Conservation (phyloP, 2,329 filamentous ascomycete genomes). For the Xylariaceae sp. region DNA sequence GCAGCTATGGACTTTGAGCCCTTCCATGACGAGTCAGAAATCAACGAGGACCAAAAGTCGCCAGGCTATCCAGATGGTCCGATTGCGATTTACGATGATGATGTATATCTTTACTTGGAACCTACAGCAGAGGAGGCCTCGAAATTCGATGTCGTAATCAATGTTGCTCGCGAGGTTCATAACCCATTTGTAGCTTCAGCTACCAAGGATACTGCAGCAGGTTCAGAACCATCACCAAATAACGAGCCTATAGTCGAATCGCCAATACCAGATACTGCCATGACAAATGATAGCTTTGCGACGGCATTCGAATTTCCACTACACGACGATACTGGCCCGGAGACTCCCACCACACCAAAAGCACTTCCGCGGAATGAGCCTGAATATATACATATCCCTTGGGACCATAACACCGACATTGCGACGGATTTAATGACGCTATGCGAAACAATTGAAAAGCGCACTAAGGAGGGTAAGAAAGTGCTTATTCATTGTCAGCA, state of each 20-base stretch:
- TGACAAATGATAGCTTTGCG: slow-evolving; percentile 63
- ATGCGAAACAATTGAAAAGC: slow-evolving; percentile 77
- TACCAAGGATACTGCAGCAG: slow-evolving; percentile 35
- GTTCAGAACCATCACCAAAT: slow-evolving; percentile 37
- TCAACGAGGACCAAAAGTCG: slow-evolving; percentile 80
- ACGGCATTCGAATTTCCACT: slow-evolving; percentile 67
- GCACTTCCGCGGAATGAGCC: slow-evolving; percentile 60
- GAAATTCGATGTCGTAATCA: slow-evolving; percentile 82
- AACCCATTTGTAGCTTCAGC: slow-evolving; percentile 67
- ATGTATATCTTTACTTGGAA: slow-evolving; percentile 80
- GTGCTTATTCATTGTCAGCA: slow-evolving; percentile 87
- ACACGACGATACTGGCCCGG: slow-evolving; percentile 46
- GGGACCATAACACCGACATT: slow-evolving; percentile 90
- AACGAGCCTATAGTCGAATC: slow-evolving; percentile 49
- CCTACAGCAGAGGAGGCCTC: slow-evolving; percentile 79
- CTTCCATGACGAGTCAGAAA: slow-evolving; percentile 69
- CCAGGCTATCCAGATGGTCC: slow-evolving; percentile 84
- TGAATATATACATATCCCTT: slow-evolving; percentile 86
- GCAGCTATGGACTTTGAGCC: slow-evolving; percentile 65
- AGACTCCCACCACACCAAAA: slow-evolving; percentile 65
- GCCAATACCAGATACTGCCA: slow-evolving; percentile 61
- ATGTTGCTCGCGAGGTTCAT: slow-evolving; percentile 80
- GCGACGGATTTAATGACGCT: slow-evolving; percentile 76
- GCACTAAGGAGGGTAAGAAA: slow-evolving; percentile 75
- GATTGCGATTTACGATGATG: slow-evolving; percentile 79